Conservation (phyloP, 192 early-diverging fungal genomes). For the Dissophora ornata region DNA sequence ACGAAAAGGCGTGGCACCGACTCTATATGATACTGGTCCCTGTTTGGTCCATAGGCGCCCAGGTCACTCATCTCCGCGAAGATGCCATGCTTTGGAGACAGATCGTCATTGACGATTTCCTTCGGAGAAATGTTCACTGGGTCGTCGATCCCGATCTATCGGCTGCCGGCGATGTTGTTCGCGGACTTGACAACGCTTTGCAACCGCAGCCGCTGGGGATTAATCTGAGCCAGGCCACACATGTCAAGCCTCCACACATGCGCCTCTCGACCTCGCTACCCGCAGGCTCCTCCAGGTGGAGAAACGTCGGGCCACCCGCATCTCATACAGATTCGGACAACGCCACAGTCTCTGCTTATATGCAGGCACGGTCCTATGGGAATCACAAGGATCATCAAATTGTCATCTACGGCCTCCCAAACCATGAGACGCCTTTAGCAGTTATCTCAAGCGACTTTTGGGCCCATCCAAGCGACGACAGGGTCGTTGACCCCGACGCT, state of each 20-base stretch:
- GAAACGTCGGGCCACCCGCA: conserved; percentile 19
- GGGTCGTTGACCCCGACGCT: not conserved
- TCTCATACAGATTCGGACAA: not conserved
- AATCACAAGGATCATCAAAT: conserved; percentile 10
- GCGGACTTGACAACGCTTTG: not conserved
- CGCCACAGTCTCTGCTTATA: conserved; percentile 17
- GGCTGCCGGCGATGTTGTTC: not conserved
- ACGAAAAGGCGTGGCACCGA: not conserved
- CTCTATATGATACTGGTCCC: not conserved
- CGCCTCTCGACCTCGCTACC: too few relatives aligned
- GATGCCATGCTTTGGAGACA: conserved; percentile 5
- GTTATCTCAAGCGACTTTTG: conserved; percentile 19
- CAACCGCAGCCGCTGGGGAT: not conserved
- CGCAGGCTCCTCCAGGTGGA: conserved; percentile 8
- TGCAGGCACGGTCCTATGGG: conserved; percentile 3
- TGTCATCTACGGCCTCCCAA: conserved; percentile 7
- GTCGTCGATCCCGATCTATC: not conserved
- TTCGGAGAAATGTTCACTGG: not conserved
- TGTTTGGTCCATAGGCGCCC: not conserved
- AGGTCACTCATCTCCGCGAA: conserved; percentile 4
- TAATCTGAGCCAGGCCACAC: not conserved
- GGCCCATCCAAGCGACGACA: conserved; percentile 3
- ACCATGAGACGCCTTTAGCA: conserved; percentile 23
- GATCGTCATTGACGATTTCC: conserved; percentile 17
- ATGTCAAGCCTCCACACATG: conserved; percentile 9